phyloP scores from a whole-genome alignment of 371 early-diverging fungal genomes.

The Mortierella sp. region DNA sequence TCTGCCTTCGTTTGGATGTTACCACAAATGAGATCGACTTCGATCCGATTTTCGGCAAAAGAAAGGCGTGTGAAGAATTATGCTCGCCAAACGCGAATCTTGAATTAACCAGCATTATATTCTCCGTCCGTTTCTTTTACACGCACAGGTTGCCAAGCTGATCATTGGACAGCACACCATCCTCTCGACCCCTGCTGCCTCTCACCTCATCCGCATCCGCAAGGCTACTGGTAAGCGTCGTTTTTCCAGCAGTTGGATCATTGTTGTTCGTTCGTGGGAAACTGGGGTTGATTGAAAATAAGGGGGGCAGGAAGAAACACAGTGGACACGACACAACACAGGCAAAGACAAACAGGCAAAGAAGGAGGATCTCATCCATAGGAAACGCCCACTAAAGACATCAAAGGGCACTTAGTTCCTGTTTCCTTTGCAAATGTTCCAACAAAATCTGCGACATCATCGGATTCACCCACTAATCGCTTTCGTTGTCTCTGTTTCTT shows the following conservation, averaged over 20 bases:
- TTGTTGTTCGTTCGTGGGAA: background rate
- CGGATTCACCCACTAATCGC: background rate
- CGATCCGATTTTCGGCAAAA: background rate
- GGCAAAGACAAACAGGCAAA: background rate
- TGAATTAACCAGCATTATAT: background rate
- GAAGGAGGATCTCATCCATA: background rate
- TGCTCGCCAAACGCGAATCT: background rate
- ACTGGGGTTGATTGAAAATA: background rate
- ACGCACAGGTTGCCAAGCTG: conserved; percentile 82
- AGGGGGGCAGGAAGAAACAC: background rate
- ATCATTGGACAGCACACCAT: conserved; percentile 96
- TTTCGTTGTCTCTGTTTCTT: background rate
- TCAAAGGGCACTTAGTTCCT: background rate
- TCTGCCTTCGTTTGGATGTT: background rate
- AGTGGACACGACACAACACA: background rate
- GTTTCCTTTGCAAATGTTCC: background rate
- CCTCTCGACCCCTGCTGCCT: conserved; percentile 97
- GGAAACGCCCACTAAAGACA: background rate
- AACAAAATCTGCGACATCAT: background rate
- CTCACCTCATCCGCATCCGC: conserved; percentile 91
- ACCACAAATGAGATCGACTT: background rate
- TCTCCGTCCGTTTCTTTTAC: background rate
- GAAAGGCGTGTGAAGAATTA: conserved; percentile 8
- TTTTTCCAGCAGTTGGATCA: background rate
- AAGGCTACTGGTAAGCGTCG: conserved; percentile 80